A percentile compares a stretch with the other conserved stretches of the same genome.
Evolutionary conservation across 2,329 filamentous ascomycete species (phyloP).

Genomic region (Stemphylium vesicarium): DNA sequence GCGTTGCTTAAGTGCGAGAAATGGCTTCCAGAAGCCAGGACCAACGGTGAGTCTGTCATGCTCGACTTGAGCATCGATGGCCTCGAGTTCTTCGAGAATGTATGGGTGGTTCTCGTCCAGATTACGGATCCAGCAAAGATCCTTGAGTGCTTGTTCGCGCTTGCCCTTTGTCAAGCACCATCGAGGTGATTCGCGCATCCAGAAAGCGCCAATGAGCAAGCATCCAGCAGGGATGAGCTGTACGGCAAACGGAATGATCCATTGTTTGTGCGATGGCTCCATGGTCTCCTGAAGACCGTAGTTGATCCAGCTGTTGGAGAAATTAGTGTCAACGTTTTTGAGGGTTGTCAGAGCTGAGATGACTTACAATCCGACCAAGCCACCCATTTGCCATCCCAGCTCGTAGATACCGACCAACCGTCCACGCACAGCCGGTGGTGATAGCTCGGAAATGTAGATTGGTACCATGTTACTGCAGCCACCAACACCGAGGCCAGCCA

Average conservation of each 20-base stretch:
- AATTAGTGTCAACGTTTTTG: conserved; percentile 48
- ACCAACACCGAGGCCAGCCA: conserved; percentile 64
- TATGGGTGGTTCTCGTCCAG: conserved; percentile 66
- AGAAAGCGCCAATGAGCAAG: conserved; percentile 55
- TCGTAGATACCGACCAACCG: conserved; percentile 59
- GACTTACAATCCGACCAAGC: conserved; percentile 41
- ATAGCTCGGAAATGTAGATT: conserved; percentile 65
- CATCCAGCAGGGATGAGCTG: conserved; percentile 71
- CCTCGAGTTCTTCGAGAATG: conserved; percentile 74
- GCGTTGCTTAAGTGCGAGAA: conserved; percentile 41
- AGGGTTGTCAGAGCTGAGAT: conserved; percentile 34
- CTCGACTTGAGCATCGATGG: conserved; percentile 73
- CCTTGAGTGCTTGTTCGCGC: conserved; percentile 51
- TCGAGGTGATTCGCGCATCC: conserved; percentile 53
- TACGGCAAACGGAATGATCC: conserved; percentile 62
- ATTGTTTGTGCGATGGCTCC: conserved; percentile 52
- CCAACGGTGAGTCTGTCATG: conserved; percentile 68
- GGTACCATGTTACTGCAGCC: conserved; percentile 64
- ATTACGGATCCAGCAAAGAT: conserved; percentile 69
- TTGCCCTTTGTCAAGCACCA: conserved; percentile 53
- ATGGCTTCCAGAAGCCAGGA: conserved; percentile 71
- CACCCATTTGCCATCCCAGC: conserved; percentile 59
- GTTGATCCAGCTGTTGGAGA: conserved; percentile 44
- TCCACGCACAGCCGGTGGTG: conserved; percentile 65
- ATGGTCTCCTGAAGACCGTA: conserved; percentile 55